Evolutionary conservation across 2,329 filamentous ascomycete genomes (phyloP), one percentile per base, ranked within the genome.

Genomic region (Didymella arachidicola): DNA sequence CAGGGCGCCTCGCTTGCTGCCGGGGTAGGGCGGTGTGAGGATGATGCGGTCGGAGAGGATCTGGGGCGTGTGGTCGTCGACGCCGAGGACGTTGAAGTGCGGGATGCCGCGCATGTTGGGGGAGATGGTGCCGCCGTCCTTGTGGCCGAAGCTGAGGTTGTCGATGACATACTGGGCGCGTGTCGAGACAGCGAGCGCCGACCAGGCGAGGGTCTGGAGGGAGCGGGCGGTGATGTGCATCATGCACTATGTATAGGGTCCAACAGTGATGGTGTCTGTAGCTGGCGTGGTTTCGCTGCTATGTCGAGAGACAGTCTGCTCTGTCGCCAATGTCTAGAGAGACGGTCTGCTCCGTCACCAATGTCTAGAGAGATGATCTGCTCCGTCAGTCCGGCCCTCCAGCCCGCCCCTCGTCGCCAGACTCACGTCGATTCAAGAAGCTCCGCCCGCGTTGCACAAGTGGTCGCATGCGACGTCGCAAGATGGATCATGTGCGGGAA

Each of bases 11-110:
- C 93, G 87, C 72, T 91, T 88, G 78, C 93, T 93, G 54, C 95
- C 95, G 6, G 93, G 92, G 47, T 88, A 88, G 14, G 93, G 89
- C 11, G 95, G 94, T 1, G 95, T 99, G 57, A 99, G 86, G 74
- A 99, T 90, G 59, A 98, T 75, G 76, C 93, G 92, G 82, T 98
- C 94, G 66, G 93, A 96, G 59, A 97, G 86, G 63, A 88, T 73
- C 63, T 85, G 81, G 52, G 86, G 83, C 12, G 79, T 73, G 71
- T 85, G 83, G 53, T 83, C 84, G 64, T 86, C 83, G 53, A 84
- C 83, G 49, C 78, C 80, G 36, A 67, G 62, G 29, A 85, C 67
- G 43, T 78, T 73, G 82, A 84, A 89, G 62, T 85, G 84, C 2
- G 85, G 83, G 46, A 89, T 80, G 34, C 74, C 76, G 60, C 80